These are phyloP conservation scores for Wallacemonas sp. DNA, from an alignment of 208 protist species.

Conservation along the genomic window DNA sequence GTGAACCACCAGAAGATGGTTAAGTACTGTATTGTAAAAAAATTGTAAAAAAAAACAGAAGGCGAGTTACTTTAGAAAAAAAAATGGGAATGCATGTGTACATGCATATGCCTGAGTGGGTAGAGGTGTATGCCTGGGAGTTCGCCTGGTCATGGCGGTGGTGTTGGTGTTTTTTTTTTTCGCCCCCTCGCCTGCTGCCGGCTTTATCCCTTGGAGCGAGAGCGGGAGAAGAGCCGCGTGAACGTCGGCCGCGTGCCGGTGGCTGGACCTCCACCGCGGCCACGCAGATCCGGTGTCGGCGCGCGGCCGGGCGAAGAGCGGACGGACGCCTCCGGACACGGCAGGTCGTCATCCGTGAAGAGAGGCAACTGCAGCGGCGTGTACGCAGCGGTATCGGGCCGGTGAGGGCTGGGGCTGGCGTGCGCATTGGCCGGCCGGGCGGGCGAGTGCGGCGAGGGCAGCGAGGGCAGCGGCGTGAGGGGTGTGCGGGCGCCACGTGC, in stretches of 20 bases:
- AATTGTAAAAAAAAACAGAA: constrained; percentile 3
- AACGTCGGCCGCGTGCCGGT: background rate
- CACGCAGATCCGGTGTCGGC: background rate
- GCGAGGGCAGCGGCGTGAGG: background rate
- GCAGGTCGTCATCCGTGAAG: background rate
- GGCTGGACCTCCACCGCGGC: background rate
- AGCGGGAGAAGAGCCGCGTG: constrained; percentile 8
- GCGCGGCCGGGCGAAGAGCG: background rate
- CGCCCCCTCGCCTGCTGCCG: no score
- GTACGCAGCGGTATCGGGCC: background rate
- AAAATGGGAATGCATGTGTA: background rate
- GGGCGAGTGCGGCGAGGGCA: background rate
- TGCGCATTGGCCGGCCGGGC: background rate
- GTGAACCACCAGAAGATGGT: background rate
- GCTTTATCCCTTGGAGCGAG: background rate
- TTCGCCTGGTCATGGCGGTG: no score
- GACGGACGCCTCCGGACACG: background rate
- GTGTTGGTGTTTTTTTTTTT: no score
- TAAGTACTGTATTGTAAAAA: constrained; percentile 2
- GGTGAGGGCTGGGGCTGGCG: background rate
- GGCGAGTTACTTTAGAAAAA: background rate
- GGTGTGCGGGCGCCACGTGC: background rate
- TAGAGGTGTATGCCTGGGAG: no score
- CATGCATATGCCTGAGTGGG: no score
- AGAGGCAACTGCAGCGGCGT: background rate